phyloP scores from a whole-genome alignment of 164 flowering plant genomes.

The Euptelea pleiosperma region DNA sequence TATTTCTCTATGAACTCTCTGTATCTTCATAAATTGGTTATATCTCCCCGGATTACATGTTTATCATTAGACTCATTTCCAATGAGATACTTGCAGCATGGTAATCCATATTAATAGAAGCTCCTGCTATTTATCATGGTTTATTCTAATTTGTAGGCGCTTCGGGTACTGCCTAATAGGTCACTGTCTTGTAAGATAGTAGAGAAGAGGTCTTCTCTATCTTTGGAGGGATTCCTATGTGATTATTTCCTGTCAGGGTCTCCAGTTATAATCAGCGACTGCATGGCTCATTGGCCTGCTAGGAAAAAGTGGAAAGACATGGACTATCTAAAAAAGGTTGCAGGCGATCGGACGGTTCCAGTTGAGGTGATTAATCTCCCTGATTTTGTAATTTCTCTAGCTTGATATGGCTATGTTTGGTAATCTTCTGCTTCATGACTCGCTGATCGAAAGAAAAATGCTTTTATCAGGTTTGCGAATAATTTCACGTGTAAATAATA shows the following conservation, averaged over 20 bases:
- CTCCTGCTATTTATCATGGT: neutral
- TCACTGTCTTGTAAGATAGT: slow-evolving; percentile 64
- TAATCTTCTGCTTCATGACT: neutral
- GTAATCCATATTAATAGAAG: neutral
- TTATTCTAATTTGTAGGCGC: slow-evolving; percentile 37
- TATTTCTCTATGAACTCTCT: too few species aligned
- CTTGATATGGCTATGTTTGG: neutral
- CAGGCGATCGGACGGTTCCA: slow-evolving; percentile 90
- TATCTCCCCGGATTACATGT: neutral
- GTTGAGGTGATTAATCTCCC: slow-evolving; percentile 74
- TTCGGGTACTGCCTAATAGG: slow-evolving; percentile 49
- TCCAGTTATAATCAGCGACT: slow-evolving; percentile 77
- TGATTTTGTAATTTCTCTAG: too few species aligned
- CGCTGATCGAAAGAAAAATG: neutral
- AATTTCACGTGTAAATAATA: too few species aligned
- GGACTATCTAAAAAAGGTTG: slow-evolving; percentile 70
- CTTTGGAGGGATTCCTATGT: slow-evolving; percentile 79
- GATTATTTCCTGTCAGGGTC: slow-evolving; percentile 63
- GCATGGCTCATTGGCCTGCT: slow-evolving; percentile 94
- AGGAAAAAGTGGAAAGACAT: slow-evolving; percentile 74
- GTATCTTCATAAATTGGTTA: neutral
- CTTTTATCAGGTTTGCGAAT: neutral
- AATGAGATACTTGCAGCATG: neutral
- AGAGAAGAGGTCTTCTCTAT: slow-evolving; percentile 53
- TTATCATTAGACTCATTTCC: neutral